Evolutionary conservation across 495 filamentous ascomycete genomes (phyloP), one percentile per base, ranked within the genome.

Genomic region (Elaphomyces granulatus): DNA sequence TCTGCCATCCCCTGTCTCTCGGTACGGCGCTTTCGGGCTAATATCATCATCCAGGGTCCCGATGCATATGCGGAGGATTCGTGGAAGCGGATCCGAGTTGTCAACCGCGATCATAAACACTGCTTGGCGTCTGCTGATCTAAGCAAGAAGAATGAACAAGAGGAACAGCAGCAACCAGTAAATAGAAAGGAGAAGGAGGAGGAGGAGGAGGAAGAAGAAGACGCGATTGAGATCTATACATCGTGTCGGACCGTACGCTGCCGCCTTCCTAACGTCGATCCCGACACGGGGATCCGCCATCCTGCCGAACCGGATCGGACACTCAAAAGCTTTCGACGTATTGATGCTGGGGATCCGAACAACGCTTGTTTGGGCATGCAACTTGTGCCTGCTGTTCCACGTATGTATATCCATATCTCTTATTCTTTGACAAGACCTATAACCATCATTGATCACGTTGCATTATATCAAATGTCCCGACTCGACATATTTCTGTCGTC

Each of bases 281-380:
- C 70, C 12, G 66, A 65, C 15, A 84, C 74, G 2, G 88, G 84
- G 0, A 48, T 70, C n/a, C 70, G 73, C 37, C 82, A 94, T 54
- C 54, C 56, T 2, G 63, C 57, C 4, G 80, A 95, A 60, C 87
- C 87, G 12, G 79, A 87, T 57, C 60, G 57, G 26, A 80, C 83
- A 9, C 53, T 94, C 54, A 66, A 77, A 39, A 66, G 59, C 14
- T 81, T 78, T 57, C 68, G 87, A 20, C 55, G 70, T 19, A 78
- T 95, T 32, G 87, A 94, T 60, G 58, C 65, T 10, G 87, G 87
- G 3, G 75, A 81, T 34, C 67, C 66, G 16, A 68, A 67, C 2
- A 71, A 68, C 50, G 78, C 83, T 2, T 92, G 83, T 53, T 54
- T 94, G 40, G 88, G 87, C 1, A 82, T 94, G 82, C 82, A 88